Evolutionary conservation across 192 early-diverging fungal genomes (phyloP).

Genomic region (Spizellomyces punctatus): DNA sequence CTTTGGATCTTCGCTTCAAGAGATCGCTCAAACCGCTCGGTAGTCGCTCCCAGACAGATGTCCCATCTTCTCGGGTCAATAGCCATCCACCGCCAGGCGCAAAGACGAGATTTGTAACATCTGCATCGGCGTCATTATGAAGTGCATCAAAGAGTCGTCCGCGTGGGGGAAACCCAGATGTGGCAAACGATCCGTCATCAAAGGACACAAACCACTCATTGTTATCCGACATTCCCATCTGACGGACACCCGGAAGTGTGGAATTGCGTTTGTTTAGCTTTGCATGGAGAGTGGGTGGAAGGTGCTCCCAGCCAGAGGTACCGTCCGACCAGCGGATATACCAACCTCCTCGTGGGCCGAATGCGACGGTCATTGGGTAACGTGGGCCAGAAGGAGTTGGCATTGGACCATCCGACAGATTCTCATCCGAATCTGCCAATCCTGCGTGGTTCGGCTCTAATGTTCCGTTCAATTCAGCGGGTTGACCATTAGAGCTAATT

Average conservation of each 20-base stretch:
- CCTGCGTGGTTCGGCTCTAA: no score
- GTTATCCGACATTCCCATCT: constrained; percentile 26
- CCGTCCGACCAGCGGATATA: constrained; percentile 32
- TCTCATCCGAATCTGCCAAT: no score
- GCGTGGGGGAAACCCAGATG: constrained; percentile 29
- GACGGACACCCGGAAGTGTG: constrained; percentile 31
- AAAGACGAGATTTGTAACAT: constrained; percentile 33
- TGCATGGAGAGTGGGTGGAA: constrained; percentile 37
- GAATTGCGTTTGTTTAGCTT: constrained; percentile 33
- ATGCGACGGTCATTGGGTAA: constrained; percentile 19
- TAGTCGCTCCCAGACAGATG: constrained; percentile 34
- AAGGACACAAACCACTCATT: constrained; percentile 38
- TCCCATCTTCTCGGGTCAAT: constrained; percentile 30
- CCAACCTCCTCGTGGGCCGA: constrained; percentile 29
- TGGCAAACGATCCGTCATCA: constrained; percentile 38
- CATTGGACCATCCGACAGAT: no score
- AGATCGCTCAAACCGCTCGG: constrained; percentile 32
- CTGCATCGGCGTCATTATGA: constrained; percentile 26
- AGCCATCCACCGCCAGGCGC: constrained; percentile 43
- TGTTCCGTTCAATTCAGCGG: no score
- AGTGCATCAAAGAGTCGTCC: constrained; percentile 30
- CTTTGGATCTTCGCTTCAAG: constrained; percentile 15
- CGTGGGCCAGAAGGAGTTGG: constrained; percentile 2
- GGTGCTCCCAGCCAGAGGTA: constrained; percentile 27
- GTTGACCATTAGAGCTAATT: no score